Percentiles rank a stretch among this genome's conserved stretches.
phyloP scores from a whole-genome alignment of 2,329 filamentous ascomycete species.

The Colletotrichum sp. region DNA sequence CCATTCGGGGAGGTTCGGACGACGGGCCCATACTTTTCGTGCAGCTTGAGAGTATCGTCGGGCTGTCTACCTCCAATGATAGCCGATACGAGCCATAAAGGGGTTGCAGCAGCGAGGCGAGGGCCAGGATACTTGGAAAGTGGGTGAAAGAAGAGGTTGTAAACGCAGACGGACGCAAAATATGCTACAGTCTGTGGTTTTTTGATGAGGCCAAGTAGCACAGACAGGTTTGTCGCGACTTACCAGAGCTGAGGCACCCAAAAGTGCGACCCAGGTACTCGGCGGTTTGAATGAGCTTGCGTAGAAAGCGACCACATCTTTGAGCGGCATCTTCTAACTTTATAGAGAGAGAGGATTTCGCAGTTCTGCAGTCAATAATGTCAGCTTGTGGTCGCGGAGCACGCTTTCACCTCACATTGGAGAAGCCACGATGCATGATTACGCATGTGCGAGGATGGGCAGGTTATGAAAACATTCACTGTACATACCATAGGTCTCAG shows the following conservation, averaged over 20 bases:
- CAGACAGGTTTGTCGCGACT: not conserved
- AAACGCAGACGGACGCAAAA: conserved; percentile 3
- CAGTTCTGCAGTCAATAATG: too few relatives aligned
- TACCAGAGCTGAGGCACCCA: not conserved
- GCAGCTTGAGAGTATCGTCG: conserved; percentile 32
- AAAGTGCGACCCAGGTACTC: not conserved
- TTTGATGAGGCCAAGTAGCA: not conserved
- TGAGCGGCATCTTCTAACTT: not conserved
- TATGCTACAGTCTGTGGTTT: not conserved
- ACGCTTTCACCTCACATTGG: not conserved
- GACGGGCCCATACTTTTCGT: conserved; percentile 45
- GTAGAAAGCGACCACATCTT: not conserved
- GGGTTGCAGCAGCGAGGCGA: not conserved
- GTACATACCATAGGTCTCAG: not conserved
- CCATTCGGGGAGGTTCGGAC: conserved; percentile 52
- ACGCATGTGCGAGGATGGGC: not conserved
- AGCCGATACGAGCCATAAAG: not conserved
- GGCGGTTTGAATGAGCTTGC: not conserved
- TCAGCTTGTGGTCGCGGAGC: not conserved
- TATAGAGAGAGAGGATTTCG: too few relatives aligned
- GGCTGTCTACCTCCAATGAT: conserved; percentile 21
- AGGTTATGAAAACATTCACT: not conserved
- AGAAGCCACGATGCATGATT: not conserved
- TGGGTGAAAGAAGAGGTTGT: conserved; percentile 38
- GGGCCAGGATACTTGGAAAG: conserved; percentile 34